These are phyloP conservation scores for Bipolaris oryzae DNA, from an alignment of 2,329 filamentous ascomycete genomes.

Conservation along the genomic window DNA sequence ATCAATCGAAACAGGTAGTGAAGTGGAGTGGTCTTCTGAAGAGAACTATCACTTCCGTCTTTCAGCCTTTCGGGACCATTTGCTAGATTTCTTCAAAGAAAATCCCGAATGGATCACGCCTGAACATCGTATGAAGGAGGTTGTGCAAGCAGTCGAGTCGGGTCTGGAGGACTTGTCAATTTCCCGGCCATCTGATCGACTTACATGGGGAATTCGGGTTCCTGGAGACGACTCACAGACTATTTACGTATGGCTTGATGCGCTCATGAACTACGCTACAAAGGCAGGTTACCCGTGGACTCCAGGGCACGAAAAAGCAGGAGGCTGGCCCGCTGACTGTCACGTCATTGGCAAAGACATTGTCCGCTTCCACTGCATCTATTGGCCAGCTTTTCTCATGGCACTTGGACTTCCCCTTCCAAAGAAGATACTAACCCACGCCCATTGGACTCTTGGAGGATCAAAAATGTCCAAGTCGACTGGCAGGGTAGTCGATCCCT, in stretches of 20 bases:
- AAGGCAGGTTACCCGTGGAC: slow-evolving; percentile 84
- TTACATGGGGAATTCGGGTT: slow-evolving; percentile 88
- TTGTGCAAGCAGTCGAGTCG: slow-evolving; percentile 75
- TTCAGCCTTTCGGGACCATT: slow-evolving; percentile 76
- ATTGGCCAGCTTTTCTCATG: slow-evolving; percentile 97
- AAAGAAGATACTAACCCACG: slow-evolving; percentile 82
- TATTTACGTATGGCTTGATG: slow-evolving; percentile 98
- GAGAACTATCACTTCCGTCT: slow-evolving; percentile 94
- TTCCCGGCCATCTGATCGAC: slow-evolving; percentile 76
- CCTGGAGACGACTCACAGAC: slow-evolving; percentile 85
- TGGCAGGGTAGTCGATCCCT: slow-evolving; percentile 94
- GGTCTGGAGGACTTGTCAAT: slow-evolving; percentile 87
- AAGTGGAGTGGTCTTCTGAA: slow-evolving; percentile 94
- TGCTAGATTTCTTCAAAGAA: slow-evolving; percentile 78
- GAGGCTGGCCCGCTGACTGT: slow-evolving; percentile 87
- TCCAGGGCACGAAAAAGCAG: slow-evolving; percentile 65
- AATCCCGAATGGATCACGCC: slow-evolving; percentile 83
- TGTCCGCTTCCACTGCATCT: slow-evolving; percentile 90
- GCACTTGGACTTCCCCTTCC: slow-evolving; percentile 81
- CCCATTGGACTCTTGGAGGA: slow-evolving; percentile 91
- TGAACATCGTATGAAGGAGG: slow-evolving; percentile 72
- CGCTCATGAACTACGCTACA: slow-evolving; percentile 91
- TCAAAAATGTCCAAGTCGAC: slow-evolving; percentile 97
- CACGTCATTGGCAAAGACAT: slow-evolving; percentile 98
- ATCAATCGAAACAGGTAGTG: slow-evolving; percentile 84